Conservation (phyloP, 1,284 basidiomycete genomes). For the Austropuccinia psidii region DNA sequence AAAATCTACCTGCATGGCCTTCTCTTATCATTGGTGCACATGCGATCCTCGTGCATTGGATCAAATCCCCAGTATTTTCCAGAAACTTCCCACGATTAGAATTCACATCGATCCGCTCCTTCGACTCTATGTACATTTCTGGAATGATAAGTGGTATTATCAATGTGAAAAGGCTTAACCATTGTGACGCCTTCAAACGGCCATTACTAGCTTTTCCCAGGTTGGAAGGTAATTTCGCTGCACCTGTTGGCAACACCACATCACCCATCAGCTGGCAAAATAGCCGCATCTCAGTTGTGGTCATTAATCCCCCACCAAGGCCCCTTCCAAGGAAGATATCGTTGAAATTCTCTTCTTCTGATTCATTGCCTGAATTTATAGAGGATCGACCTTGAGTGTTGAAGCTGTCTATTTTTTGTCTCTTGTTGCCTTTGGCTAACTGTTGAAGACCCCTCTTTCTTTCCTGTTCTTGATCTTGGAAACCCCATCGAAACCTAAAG, state of each 20-base stretch:
- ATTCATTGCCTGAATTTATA: too few relatives aligned
- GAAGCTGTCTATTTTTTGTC: too few relatives aligned
- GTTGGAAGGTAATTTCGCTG: neutral
- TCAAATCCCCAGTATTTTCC: neutral
- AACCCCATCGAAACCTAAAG: constrained; percentile 1
- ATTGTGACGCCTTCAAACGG: neutral
- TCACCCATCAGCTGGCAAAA: neutral
- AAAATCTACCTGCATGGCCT: neutral
- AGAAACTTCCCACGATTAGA: neutral
- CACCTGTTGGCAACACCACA: neutral
- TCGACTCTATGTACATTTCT: too few relatives aligned
- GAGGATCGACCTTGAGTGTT: too few relatives aligned
- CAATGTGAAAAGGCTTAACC: neutral
- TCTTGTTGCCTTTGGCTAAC: too few relatives aligned
- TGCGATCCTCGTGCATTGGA: neutral
- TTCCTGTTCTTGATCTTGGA: neutral
- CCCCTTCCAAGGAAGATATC: too few relatives aligned
- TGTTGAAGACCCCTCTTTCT: too few relatives aligned
- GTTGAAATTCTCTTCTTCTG: too few relatives aligned
- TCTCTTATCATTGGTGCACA: neutral
- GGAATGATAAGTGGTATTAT: neutral
- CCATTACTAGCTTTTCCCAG: neutral
- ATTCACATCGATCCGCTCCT: neutral
- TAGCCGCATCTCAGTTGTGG: too few relatives aligned
- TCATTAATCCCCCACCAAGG: neutral